Evolutionary conservation across 2,329 filamentous ascomycete genomes (phyloP), one percentile per base, ranked within the genome.

Genomic region (Chrysoporthe deuterocubensis): DNA sequence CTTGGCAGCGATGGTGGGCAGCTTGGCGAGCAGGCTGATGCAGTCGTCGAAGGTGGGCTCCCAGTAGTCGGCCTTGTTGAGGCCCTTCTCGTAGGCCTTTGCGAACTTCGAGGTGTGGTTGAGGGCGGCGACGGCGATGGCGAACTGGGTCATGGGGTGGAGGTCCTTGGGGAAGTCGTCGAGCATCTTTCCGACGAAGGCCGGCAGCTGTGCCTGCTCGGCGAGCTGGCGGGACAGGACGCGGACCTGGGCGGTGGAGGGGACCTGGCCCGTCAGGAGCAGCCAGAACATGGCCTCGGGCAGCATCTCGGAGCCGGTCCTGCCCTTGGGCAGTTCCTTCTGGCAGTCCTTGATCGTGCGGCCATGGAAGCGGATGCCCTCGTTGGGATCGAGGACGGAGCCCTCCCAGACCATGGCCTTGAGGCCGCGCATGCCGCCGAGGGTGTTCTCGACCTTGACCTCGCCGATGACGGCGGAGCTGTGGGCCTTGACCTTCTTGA

Each of bases 231-330:
- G 88, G 59, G 93, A 97, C 74, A 99, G 89, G 57, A 82, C 84
- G 75, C 95, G 92, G 71, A 96, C 89, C 81, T 99, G 96, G 71
- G 83, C 83, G 32, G 90, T 91, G 1, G 92, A 92, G 34, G 96
- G 96, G 32, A 98, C 92, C 80, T 96, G 87, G 69, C 96, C 96
- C 11, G 96, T 99, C 74, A 99, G 85, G 62, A 99, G 89, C 54
- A 98, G 89, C 96, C 96, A 99, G 87, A 99, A 99, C 96, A 99
- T 99, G 80, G 95, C 90, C 82, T 99, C 96, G 60, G 96, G 96
- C 14, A 98, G 88, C 96, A 98, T 99, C 83, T 98, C 95, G 6
- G 93, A 96, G 75, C 95, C 93, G 2, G 92, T 89, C 69, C 87
- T 93, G 73, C 95, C 96, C 85, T 97, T 98, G 78, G 96, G 94